phyloP scores from a whole-genome alignment of 2,329 filamentous ascomycete genomes.

The Exophiala xenobiotica region DNA sequence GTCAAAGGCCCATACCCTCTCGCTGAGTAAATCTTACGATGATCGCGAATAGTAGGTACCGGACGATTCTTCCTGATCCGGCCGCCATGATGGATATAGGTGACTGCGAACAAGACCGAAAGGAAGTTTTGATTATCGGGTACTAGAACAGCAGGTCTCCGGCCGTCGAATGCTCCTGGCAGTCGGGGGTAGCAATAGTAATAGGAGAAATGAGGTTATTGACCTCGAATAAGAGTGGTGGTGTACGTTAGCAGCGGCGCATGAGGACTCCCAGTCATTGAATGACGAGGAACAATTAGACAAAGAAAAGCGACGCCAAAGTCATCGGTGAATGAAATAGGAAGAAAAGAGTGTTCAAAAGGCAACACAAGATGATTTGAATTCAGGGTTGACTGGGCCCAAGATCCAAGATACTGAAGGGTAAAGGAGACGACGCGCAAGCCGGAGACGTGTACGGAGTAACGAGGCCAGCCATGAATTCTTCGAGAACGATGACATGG shows the following conservation, averaged over 20 bases:
- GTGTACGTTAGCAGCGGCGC: not conserved
- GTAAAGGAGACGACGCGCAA: slow-evolving; percentile 5
- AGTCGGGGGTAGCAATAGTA: not conserved
- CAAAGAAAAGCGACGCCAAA: not conserved
- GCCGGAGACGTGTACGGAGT: not conserved
- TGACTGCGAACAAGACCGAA: not conserved
- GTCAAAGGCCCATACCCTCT: slow-evolving; percentile 3
- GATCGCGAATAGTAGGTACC: slow-evolving; percentile 74
- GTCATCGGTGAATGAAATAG: not conserved
- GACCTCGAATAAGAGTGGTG: not conserved
- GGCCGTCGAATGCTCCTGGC: not conserved
- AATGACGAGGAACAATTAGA: not conserved
- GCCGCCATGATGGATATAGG: slow-evolving; percentile 34
- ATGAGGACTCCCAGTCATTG: not conserved
- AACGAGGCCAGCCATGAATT: too few relatives aligned
- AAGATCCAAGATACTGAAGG: not conserved
- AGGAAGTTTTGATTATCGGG: not conserved
- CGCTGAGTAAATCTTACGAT: slow-evolving; percentile 62
- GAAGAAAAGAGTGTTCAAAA: not conserved
- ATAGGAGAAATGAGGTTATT: not conserved
- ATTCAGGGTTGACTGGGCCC: not conserved
- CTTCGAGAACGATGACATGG: too few relatives aligned
- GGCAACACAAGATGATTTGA: not conserved
- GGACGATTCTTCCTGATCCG: slow-evolving; percentile 45
- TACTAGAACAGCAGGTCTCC: not conserved